These are phyloP conservation scores for Penicillium frequentans DNA, from an alignment of 2,329 filamentous ascomycete species.

Conservation along the genomic window DNA sequence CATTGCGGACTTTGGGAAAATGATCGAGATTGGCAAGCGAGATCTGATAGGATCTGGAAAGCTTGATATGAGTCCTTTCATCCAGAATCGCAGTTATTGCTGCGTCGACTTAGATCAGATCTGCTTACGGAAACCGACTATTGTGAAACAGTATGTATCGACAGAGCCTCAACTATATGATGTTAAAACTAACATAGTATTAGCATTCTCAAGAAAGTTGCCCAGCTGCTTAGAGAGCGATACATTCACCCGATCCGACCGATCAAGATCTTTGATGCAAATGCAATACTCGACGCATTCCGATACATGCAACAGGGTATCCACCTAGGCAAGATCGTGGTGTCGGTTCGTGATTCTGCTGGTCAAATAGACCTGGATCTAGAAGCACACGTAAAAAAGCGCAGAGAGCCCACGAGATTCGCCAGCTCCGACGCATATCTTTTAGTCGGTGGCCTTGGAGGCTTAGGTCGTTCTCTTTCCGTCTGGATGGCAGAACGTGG, in stretches of 20 bases:
- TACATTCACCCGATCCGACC: constrained; percentile 20
- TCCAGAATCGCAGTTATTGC: constrained; percentile 21
- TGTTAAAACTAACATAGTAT: neutral
- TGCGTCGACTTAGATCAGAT: constrained; percentile 26
- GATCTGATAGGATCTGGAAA: constrained; percentile 22
- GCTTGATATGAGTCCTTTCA: constrained; percentile 25
- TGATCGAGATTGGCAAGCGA: constrained; percentile 31
- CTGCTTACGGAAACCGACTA: constrained; percentile 1
- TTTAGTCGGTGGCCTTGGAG: constrained; percentile 43
- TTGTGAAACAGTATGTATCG: constrained; percentile 4
- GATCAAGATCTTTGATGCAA: constrained; percentile 21
- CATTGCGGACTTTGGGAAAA: constrained; percentile 28
- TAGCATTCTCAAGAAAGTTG: neutral
- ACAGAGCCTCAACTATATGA: neutral
- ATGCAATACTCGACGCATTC: constrained; percentile 41
- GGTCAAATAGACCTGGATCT: neutral
- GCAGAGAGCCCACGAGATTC: neutral
- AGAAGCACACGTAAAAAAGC: neutral
- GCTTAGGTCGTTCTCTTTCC: constrained; percentile 36
- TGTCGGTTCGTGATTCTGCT: constrained; percentile 4
- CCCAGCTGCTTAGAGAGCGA: constrained; percentile 9
- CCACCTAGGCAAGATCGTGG: constrained; percentile 50
- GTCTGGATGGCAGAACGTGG: constrained; percentile 38
- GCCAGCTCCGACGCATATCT: constrained; percentile 28
- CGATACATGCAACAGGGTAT: constrained; percentile 44